Base-by-base conservation (phyloP, 768 basidiomycete species). In the Termitomyces sp. region DNA sequence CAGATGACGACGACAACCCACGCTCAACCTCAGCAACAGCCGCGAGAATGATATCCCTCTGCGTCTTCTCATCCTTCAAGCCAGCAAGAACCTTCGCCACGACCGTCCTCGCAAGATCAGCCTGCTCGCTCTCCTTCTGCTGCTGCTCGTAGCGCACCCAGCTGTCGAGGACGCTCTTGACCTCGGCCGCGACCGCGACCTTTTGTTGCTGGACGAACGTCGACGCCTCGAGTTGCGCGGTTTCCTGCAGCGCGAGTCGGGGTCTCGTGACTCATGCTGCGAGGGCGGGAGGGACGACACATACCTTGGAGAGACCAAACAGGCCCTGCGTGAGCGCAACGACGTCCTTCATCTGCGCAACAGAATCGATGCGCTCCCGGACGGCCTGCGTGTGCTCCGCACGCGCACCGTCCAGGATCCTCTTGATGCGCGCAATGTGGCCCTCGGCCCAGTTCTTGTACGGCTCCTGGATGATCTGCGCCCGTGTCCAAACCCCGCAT, bases 121-220 rank as follows among this genome's bases (percentile, higher is more conserved):
- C 81, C 82, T 99, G 97, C 77, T 99, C 94, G 67, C 83, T 89
- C 79, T 99, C 95, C 80, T 97, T 94, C 68, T 85, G 80, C 70
- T 95, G 92, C 69, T 97, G 95, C 79, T 98, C 96, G 74, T 86
- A 94, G 69, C 97, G 90, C 56, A 94, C 96, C 95, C 95, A 97
- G 71, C 90, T 91, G 79, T 98, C 97, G 55, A 99, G 84, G 41
- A 98, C 95, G 31, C 87, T 66, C 77, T 98, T 98, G 68, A 98
- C 77, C 76, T 99, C 97, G 44, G 89, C 61, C 31, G 94, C 85
- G 67, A 98, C 76, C 43, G 83, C 85, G 57, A 87, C 85, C 73
- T 92, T 89, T 78, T 99, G 97, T 65, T 85, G 82, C 69, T 93
- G 91, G 46, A 89, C 85, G 66, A 98, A 99, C 56, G 89, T 86